phyloP scores from a whole-genome alignment of 1,284 basidiomycete genomes.

The Puccinia polysora region DNA sequence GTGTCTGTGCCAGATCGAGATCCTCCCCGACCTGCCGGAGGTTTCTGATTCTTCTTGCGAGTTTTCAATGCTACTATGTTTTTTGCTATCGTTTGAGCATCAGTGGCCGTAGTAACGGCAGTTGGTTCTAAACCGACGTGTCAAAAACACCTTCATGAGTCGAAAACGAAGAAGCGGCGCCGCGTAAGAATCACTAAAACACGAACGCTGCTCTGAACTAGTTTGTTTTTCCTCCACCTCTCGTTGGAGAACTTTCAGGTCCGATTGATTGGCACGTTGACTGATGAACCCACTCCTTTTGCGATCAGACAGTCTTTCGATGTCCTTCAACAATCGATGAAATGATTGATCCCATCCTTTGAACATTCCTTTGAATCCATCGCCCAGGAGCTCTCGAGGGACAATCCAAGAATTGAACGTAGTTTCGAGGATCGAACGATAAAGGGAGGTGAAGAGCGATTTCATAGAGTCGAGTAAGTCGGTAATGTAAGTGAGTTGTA shows the following conservation, averaged over 20 bases:
- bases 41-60: conserved; percentile 5
- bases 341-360: conserved; percentile 78
- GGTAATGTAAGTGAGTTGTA: conserved; percentile 90
- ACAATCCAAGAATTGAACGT: conserved; percentile 51
- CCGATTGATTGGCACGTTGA: conserved; percentile 5
- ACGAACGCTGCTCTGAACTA: conserved; percentile 13
- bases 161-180: neutral
- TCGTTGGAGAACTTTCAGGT: conserved; percentile 15
- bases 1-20: conserved; percentile 39
- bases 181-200: neutral
- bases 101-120: conserved; percentile 24
- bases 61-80: conserved; percentile 40
- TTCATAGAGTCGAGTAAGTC: conserved; percentile 76
- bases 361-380: conserved; percentile 65
- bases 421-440: conserved; percentile 53
- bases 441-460: conserved; percentile 75
- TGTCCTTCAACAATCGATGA: conserved; percentile 66
- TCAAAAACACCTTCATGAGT: neutral
- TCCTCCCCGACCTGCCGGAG: conserved; percentile 13
- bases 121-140: conserved; percentile 11
- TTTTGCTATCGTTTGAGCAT: conserved; percentile 26
- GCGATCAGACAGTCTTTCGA: conserved; percentile 68
- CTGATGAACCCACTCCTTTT: conserved; percentile 9
- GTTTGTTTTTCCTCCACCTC: neutral
- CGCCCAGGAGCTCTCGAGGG: conserved; percentile 53